Base-by-base conservation (phyloP, 2,329 filamentous ascomycete species). In the Dactylella cylindrospora region DNA sequence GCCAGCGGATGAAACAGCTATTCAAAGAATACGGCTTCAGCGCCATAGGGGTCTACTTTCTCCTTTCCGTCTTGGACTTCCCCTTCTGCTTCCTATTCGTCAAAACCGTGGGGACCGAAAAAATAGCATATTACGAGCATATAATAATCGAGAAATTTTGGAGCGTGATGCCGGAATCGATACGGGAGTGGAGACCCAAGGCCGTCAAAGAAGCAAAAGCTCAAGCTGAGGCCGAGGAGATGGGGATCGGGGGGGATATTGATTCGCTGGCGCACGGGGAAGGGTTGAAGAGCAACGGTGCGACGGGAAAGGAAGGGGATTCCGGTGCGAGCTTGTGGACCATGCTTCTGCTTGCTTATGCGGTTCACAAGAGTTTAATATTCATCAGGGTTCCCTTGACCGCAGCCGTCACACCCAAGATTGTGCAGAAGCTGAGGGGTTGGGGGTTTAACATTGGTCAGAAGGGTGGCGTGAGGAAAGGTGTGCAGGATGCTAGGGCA, bases 391-490 rank as follows among this genome's bases (percentile, higher is more conserved):
- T 98, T 7, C 93, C 93, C 6, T 75, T 97, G 66, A 93, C 93
- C 1, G 90, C 88, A 9, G 91, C 90, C 2, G 79, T 97, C 26
- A 90, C 88, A 6, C 93, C 93, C 1, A 96, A 94, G 74, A 84
- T 97, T n/a, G 93, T 96, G 70, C 94, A 89, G 74, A 81, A 84
- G 9, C 77, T 98, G 22, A 79, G 91, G 66, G 80, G 82, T 9
- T 95, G 91, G 89, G 93, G 93, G 3, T 97, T 88, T 85, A 83
- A 97, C 71, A 93, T 98, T 70, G 91, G 91, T 44, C 95, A 89
- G 77, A 79, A 83, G 68, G 81, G 76, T 67, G 71, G 71, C 25
- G 70, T 69, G 3, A 71, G 71, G 46, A 70, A 69, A 26, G 49
- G 68, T 2, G 53, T 57, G 41, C 60, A 28, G n/a, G 57, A 44